Conservation (phyloP, 371 early-diverging fungal species). For the Rhizopus delemar region DNA sequence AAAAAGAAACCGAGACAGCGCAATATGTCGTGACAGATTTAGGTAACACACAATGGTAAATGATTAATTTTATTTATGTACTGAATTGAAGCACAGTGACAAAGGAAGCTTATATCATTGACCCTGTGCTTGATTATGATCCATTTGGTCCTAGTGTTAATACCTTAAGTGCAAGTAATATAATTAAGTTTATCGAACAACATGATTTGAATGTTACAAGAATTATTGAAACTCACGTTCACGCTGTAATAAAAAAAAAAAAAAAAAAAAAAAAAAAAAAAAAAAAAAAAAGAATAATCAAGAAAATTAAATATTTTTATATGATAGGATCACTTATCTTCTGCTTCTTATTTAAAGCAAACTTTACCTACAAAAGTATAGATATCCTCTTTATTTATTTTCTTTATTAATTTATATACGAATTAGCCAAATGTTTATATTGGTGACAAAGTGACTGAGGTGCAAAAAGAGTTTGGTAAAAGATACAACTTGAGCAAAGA, state of each 20-base stretch:
- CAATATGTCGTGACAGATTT: conserved; percentile 48
- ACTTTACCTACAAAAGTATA: conserved; percentile 32
- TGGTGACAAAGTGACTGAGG: conserved; percentile 39
- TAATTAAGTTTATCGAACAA: conserved; percentile 34
- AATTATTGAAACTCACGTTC: conserved; percentile 53
- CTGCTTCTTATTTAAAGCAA: conserved; percentile 38
- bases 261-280: conserved; percentile 1
- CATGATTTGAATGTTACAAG: conserved; percentile 41
- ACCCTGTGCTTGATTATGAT: conserved; percentile 49
- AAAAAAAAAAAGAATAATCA: neutral
- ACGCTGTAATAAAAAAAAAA: conserved; percentile 34
- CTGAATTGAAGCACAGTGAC: conserved; percentile 22
- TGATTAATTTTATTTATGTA: conserved; percentile 2
- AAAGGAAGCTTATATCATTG: conserved; percentile 45
- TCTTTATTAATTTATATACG: neutral
- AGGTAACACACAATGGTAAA: conserved; percentile 25
- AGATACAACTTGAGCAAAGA: conserved; percentile 32
- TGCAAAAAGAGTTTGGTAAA: conserved; percentile 42
- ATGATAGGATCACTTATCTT: conserved; percentile 47
- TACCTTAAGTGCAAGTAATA: conserved; percentile 27
- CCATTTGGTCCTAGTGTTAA: conserved; percentile 35
- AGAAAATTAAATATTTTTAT: neutral
- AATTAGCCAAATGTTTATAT: conserved; percentile 45
- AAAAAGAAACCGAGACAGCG: conserved; percentile 47
- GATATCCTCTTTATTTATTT: conserved; percentile 1